Base-by-base conservation (phyloP, 1,139 yeast genomes). In the Hemisphaericaspora subhashii region DNA sequence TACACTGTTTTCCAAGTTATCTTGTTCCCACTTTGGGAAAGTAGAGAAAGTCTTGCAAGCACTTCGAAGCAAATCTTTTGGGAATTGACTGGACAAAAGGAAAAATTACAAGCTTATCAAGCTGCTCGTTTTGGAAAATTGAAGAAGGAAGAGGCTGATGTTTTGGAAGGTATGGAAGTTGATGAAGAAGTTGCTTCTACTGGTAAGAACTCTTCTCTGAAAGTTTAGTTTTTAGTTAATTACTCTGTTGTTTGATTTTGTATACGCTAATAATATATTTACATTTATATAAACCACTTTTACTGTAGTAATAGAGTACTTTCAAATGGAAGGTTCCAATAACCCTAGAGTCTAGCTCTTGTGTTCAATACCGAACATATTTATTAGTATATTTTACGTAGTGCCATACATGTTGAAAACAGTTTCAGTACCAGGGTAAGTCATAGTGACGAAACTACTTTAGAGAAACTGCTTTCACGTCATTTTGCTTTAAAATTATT, bases 1-100 rank as follows among this genome's bases (percentile, higher is more conserved):
- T 68, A 73, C 51, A 71, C 81, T 28, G 74, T 76, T 1, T 66
- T 73, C 48, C 65, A 77, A 47, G 87, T 83, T 22, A 70, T 79
- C 24, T 31, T 83, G 13, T 79, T 72, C 43, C 92, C 92, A 16
- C 45, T 83, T 20, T 75, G 74, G 68, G 86, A 84, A 59, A 88
- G 92, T 31, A 66, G 89, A 47, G 61, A 67, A 15, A 87, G 83
- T 3, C 75, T 88, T 35, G 72, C 55, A 53, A 72, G 77, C 24
- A 79, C 90, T 1, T 53, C 72, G 17, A 77, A 94, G 54, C 95
- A 95, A 36, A 74, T 86, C 26, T 86, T 82, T 61, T 86, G 95
- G 95, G 96, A 87, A 57, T 50, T 75, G 35, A 69, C 85, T 22
- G 95, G 95, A 15, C 92, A 86, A 62, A 63, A 82, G 2, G 60